These are phyloP conservation scores for Rhizophagus clarus DNA, from an alignment of 192 early-diverging fungal genomes.

Conservation along the genomic window DNA sequence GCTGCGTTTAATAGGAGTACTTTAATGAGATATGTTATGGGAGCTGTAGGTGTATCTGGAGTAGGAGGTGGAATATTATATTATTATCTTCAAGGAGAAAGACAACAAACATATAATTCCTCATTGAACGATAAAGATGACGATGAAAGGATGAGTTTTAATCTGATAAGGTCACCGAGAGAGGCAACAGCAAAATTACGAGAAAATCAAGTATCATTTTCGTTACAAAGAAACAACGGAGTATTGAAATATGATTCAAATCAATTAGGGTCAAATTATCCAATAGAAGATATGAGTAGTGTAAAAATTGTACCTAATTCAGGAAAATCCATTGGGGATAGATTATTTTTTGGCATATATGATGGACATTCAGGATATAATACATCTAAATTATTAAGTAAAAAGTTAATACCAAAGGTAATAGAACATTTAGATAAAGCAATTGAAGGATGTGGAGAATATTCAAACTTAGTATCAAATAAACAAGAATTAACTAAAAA, in stretches of 20 bases:
- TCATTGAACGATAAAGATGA: not conserved
- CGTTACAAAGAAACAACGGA: slow-evolving; percentile 19
- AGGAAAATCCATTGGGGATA: slow-evolving; percentile 30
- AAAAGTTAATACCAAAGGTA: slow-evolving; percentile 49
- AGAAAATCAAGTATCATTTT: slow-evolving; percentile 18
- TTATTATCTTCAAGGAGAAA: not conserved
- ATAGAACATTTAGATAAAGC: slow-evolving; percentile 43
- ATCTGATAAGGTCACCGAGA: not conserved
- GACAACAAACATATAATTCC: not conserved
- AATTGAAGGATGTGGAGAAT: slow-evolving; percentile 33
- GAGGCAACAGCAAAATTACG: slow-evolving; percentile 27
- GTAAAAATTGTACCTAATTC: not conserved
- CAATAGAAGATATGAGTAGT: slow-evolving; percentile 54
- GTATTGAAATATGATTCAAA: slow-evolving; percentile 35
- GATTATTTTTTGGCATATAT: slow-evolving; percentile 53
- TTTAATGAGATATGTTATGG: not conserved
- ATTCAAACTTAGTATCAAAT: slow-evolving; percentile 23
- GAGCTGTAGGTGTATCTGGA: not conserved
- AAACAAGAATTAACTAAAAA: slow-evolving; percentile 33
- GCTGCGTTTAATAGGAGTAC: not conserved
- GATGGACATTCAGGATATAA: slow-evolving; percentile 59
- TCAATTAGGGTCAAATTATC: slow-evolving; percentile 54
- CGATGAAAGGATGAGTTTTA: not conserved
- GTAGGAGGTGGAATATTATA: not conserved
- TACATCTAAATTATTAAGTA: slow-evolving; percentile 48